These are phyloP conservation scores for Macadamia integrifolia DNA, from an alignment of 164 flowering plant species.

Conservation along the genomic window DNA sequence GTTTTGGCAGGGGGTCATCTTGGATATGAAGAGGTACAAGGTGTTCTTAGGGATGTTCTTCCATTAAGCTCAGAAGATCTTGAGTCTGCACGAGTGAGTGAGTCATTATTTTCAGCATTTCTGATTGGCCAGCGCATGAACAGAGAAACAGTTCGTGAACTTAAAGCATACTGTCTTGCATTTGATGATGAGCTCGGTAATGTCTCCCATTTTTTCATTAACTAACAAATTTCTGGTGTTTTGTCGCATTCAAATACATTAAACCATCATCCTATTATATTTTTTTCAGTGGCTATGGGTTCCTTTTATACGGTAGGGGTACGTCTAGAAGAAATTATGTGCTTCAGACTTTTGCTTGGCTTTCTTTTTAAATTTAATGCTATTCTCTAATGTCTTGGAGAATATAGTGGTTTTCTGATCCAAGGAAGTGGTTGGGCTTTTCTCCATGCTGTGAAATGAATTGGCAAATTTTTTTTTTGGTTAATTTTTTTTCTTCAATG, in stretches of 20 bases:
- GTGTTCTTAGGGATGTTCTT: constrained; percentile 83
- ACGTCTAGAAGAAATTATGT: neutral
- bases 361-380: neutral
- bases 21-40: constrained; percentile 96
- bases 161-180: constrained; percentile 97
- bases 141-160: constrained; percentile 91
- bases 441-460: too few relatives aligned
- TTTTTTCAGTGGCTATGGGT: too few relatives aligned
- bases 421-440: too few relatives aligned
- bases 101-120: constrained; percentile 86
- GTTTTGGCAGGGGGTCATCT: constrained; percentile 97
- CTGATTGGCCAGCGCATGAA: constrained; percentile 98
- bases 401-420: too few relatives aligned
- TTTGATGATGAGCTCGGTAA: constrained; percentile 95
- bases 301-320: too few relatives aligned
- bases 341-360: neutral
- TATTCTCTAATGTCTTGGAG: too few relatives aligned
- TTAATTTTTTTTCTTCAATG: too few relatives aligned
- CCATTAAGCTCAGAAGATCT: constrained; percentile 42
- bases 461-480: too few relatives aligned
- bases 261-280: too few relatives aligned
- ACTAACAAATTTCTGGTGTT: too few relatives aligned
- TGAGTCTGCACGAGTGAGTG: constrained; percentile 39
- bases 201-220: neutral
- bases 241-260: too few relatives aligned